phyloP scores from a whole-genome alignment of 2,329 filamentous ascomycete species.

The Pestalotiopsis sp. region DNA sequence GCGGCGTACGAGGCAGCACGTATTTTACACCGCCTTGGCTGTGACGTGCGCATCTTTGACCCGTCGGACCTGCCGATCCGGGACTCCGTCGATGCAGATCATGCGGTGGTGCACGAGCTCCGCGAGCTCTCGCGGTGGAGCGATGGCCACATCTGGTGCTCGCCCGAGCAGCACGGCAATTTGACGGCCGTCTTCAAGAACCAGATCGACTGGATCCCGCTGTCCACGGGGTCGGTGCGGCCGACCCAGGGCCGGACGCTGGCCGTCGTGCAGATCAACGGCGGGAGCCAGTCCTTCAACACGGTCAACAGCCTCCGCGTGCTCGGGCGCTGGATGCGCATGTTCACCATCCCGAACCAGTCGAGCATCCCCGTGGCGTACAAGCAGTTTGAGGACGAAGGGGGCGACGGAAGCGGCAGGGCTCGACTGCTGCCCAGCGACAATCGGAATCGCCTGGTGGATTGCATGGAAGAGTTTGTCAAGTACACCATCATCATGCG shows the following conservation, averaged over 20 bases:
- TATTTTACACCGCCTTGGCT: slow-evolving; percentile 64
- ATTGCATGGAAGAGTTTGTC: slow-evolving; percentile 71
- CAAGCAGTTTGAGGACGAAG: slow-evolving; percentile 58
- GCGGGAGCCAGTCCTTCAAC: slow-evolving; percentile 68
- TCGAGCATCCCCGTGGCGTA: slow-evolving; percentile 64
- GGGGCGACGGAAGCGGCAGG: slow-evolving; percentile 28
- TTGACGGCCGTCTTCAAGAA: slow-evolving; percentile 69
- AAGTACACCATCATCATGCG: slow-evolving; percentile 68
- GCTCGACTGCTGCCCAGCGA: slow-evolving; percentile 50
- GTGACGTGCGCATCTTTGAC: slow-evolving; percentile 64
- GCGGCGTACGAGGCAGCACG: slow-evolving; percentile 60
- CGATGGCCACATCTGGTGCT: slow-evolving; percentile 66
- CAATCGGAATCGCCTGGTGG: slow-evolving; percentile 60
- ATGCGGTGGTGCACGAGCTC: slow-evolving; percentile 64
- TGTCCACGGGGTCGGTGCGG: slow-evolving; percentile 60
- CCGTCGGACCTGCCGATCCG: slow-evolving; percentile 61
- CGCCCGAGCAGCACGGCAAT: slow-evolving; percentile 67
- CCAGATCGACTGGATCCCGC: slow-evolving; percentile 70
- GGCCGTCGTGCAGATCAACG: slow-evolving; percentile 61
- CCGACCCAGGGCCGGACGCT: slow-evolving; percentile 67
- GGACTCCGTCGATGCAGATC: slow-evolving; percentile 57
- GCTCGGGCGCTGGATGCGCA: slow-evolving; percentile 69
- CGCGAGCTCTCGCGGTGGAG: slow-evolving; percentile 62
- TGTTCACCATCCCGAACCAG: slow-evolving; percentile 69
- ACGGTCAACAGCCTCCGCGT: slow-evolving; percentile 65